phyloP scores from a whole-genome alignment of 129 eudicot species.

The Chrysanthemum lavandulifolium region DNA sequence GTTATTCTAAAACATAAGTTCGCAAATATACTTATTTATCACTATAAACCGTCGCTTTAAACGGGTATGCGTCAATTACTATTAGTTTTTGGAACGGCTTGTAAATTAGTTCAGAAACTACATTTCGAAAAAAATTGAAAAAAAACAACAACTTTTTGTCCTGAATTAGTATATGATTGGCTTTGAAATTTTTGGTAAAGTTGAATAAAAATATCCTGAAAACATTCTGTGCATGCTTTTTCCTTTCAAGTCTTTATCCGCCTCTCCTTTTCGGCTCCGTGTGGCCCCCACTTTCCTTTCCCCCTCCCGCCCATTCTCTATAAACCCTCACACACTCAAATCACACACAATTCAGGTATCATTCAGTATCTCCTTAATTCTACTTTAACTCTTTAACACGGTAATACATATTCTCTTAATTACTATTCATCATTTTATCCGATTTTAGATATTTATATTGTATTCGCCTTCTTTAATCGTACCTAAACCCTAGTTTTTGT shows the following conservation, averaged over 20 bases:
- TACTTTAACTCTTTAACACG: not conserved
- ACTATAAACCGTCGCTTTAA: too few species aligned
- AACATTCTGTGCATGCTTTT: constrained; percentile 22
- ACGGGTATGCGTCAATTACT: too few species aligned
- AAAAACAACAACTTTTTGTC: constrained; percentile 3
- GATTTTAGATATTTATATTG: too few species aligned
- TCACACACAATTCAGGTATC: constrained; percentile 2
- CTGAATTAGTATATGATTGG: not conserved
- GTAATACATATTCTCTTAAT: too few species aligned
- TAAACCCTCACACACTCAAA: constrained; percentile 11
- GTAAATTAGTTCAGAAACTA: too few species aligned
- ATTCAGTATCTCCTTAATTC: not conserved
- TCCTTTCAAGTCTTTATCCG: constrained; percentile 30
- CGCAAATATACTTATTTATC: too few species aligned
- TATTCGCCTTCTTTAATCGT: too few species aligned
- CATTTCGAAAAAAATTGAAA: too few species aligned
- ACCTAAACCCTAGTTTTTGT: too few species aligned
- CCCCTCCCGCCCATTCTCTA: not conserved
- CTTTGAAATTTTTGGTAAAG: constrained; percentile 15
- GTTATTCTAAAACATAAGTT: too few species aligned
- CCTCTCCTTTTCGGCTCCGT: constrained; percentile 21
- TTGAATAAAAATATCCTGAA: not conserved
- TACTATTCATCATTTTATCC: too few species aligned
- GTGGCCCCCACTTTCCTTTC: not conserved
- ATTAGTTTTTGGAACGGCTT: not conserved